Conservation (phyloP, 305 asterid genomes). For the Fraxinus sp. region DNA sequence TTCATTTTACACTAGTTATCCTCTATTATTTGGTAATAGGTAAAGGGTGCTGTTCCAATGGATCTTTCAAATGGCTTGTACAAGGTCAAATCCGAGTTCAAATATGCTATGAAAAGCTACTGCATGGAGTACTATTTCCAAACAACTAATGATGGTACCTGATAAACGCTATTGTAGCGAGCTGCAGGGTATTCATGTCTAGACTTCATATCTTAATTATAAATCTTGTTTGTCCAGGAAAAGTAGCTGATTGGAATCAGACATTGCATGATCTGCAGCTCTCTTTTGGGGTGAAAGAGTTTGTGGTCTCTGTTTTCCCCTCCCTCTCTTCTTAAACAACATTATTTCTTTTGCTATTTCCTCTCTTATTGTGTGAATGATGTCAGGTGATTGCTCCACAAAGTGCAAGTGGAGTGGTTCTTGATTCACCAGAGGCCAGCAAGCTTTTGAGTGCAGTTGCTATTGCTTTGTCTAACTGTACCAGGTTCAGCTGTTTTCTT, state of each 20-base stretch:
- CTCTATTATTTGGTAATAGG: slow-evolving; percentile 44
- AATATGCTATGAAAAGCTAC: slow-evolving; percentile 73
- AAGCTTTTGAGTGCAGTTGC: slow-evolving; percentile 97
- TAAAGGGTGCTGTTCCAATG: slow-evolving; percentile 62
- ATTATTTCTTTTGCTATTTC: slow-evolving; percentile 22
- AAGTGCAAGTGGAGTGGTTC: slow-evolving; percentile 95
- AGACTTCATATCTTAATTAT: slow-evolving; percentile 20
- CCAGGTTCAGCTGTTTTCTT: slow-evolving; percentile 62
- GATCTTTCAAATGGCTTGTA: slow-evolving; percentile 47
- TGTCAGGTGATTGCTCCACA: slow-evolving; percentile 92
- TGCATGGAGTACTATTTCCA: slow-evolving; percentile 84
- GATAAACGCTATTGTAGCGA: slow-evolving; percentile 16
- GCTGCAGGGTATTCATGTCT: slow-evolving; percentile 3
- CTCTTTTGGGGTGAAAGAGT: slow-evolving; percentile 87
- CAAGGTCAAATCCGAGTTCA: slow-evolving; percentile 81
- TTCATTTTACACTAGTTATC: not conserved
- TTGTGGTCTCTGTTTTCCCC: slow-evolving; percentile 55
- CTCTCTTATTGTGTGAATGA: slow-evolving; percentile 24
- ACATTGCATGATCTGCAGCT: slow-evolving; percentile 82
- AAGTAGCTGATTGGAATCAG: slow-evolving; percentile 64
- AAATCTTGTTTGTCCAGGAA: slow-evolving; percentile 46
- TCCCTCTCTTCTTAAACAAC: slow-evolving; percentile 8
- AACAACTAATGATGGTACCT: slow-evolving; percentile 48
- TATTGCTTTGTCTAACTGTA: slow-evolving; percentile 88
- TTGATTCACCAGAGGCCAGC: slow-evolving; percentile 97